These are phyloP conservation scores for Citrullus amarus DNA, from an alignment of 306 rosid species.

Conservation along the genomic window DNA sequence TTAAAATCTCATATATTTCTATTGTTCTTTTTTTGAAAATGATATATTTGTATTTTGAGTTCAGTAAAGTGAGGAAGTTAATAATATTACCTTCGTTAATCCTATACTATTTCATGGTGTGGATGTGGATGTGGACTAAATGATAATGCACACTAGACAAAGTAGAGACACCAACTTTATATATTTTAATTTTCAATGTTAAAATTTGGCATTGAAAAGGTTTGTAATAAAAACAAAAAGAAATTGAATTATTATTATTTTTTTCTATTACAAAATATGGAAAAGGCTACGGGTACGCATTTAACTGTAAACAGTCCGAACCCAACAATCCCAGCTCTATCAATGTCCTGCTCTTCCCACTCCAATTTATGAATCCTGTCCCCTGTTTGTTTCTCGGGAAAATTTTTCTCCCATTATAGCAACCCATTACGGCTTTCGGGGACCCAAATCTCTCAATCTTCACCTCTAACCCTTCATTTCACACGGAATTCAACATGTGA, in stretches of 20 bases:
- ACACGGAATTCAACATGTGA: not conserved
- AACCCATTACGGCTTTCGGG: not conserved
- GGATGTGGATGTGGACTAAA: not conserved
- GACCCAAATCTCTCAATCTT: not conserved
- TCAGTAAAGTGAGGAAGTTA: not conserved
- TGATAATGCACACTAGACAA: not conserved
- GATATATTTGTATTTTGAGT: too few species aligned
- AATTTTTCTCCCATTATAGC: not conserved
- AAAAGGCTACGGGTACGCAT: not conserved
- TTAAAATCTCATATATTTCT: too few species aligned
- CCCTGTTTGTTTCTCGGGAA: slow-evolving; percentile 9
- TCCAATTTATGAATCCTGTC: not conserved
- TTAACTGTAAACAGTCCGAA: not conserved
- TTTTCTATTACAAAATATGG: too few species aligned
- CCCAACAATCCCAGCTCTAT: not conserved
- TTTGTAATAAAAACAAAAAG: not conserved
- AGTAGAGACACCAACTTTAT: not conserved
- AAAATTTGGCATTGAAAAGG: not conserved
- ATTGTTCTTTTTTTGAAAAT: too few species aligned
- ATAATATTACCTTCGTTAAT: not conserved
- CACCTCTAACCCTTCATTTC: not conserved
- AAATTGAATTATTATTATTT: too few species aligned
- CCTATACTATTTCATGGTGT: not conserved
- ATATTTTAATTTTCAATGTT: not conserved
- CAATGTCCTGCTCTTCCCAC: not conserved